These are phyloP conservation scores for Xanthoparmelia taractica DNA, from an alignment of 495 filamentous ascomycete species.

Conservation along the genomic window DNA sequence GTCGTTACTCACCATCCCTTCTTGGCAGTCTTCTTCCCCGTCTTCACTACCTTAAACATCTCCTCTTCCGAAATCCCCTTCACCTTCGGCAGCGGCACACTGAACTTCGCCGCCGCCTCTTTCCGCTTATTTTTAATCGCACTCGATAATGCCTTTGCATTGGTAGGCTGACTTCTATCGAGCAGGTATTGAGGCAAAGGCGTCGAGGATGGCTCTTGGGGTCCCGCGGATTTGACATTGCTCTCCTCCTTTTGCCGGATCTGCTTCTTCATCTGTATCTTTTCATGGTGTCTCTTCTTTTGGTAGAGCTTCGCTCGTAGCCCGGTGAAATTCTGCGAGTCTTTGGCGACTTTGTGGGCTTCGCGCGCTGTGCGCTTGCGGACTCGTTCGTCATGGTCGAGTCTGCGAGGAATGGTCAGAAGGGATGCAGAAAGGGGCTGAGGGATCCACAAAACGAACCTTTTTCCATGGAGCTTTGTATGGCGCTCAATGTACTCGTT, in stretches of 20 bases:
- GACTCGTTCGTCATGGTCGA: slow-evolving; percentile 85
- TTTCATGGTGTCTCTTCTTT: slow-evolving; percentile 88
- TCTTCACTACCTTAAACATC: slow-evolving; percentile 97
- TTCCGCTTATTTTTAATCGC: slow-evolving; percentile 83
- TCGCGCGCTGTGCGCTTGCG: slow-evolving; percentile 86
- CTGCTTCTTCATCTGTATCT: slow-evolving; percentile 98
- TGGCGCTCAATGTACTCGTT: slow-evolving; percentile 75
- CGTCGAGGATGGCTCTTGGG: slow-evolving; percentile 59
- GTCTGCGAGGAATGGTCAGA: slow-evolving; percentile 30
- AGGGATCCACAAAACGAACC: slow-evolving; percentile 29
- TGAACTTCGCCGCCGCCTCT: slow-evolving; percentile 94
- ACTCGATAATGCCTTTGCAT: slow-evolving; percentile 78
- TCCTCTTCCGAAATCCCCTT: slow-evolving; percentile 92
- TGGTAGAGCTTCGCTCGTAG: slow-evolving; percentile 90
- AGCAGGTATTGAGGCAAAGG: slow-evolving; percentile 83
- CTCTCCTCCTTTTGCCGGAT: slow-evolving; percentile 92
- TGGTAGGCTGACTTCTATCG: slow-evolving; percentile 75
- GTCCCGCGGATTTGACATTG: slow-evolving; percentile 86
- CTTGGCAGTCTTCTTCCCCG: slow-evolving; percentile 73
- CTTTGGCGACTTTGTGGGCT: slow-evolving; percentile 70
- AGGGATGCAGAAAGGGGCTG: not conserved
- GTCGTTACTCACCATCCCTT: slow-evolving; percentile 31
- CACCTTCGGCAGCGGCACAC: slow-evolving; percentile 89
- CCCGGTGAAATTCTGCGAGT: slow-evolving; percentile 87
- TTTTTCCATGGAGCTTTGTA: slow-evolving; percentile 71